Base-by-base conservation (phyloP, 2,329 filamentous ascomycete genomes). In the Grosmannia penicillata region DNA sequence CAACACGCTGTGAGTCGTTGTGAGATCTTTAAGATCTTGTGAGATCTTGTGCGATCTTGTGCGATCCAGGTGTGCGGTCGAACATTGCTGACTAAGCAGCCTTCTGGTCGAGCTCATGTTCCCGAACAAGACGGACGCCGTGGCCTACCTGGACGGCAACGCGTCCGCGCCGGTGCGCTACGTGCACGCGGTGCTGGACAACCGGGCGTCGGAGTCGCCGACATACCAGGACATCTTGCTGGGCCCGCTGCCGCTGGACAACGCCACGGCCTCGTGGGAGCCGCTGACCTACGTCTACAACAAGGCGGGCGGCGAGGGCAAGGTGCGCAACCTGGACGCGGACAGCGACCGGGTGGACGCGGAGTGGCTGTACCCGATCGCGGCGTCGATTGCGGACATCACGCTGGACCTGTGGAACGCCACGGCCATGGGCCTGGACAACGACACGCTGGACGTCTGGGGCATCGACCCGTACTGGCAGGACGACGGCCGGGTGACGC, bases 91-190 rank as follows among this genome's bases (percentile, higher is more conserved):
- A 28, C 15, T 24, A 33, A n/a, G 15, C 37, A 54, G 51, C 9
- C 36, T 55, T 4, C 45, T 55, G 3, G 48, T 56, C 1, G 63
- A 67, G 47, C 43, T 60, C 1, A 50, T 67, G 36, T 45, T 50
- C 18, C 65, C 65, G 1, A 70, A 70, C 50, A 70, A 70, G 52
- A 65, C 63, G 0, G 64, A 65, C 40, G 61, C 56, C 0, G 39
- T 66, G 33, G 41, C 55, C 3, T 70, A 66, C 39, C 48, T 70
- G 2, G 62, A 68, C 24, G 54, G 53, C 3, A 43, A 47, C 7
- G n/a, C n/a, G 19, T 46, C 23, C 8, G 38, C 50, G 2, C 64
- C 65, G 1, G 38, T 48, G 3, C 53, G 60, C 15, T 67, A 61
- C 48, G 65, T 65, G 4, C 62, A 62, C 36, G 61, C 61, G 1